Evolutionary conservation across 352 stramenopile species (phyloP).

Genomic region (Phytophthora cajani): DNA sequence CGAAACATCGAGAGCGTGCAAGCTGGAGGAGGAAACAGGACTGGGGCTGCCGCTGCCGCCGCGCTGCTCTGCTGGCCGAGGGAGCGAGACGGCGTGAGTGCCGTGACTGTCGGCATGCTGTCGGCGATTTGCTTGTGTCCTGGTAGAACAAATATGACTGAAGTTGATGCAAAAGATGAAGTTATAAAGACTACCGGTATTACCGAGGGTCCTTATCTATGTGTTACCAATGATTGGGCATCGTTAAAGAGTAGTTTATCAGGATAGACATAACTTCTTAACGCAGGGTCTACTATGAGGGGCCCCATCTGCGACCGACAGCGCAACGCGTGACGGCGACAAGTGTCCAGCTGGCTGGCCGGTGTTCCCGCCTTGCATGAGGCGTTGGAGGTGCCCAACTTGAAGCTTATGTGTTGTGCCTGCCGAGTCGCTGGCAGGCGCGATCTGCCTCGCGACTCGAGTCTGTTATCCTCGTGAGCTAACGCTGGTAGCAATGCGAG

Average conservation of each 20-base stretch:
- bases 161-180: background rate
- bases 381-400: conserved; percentile 8
- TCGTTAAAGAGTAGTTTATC: background rate
- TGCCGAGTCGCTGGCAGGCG: background rate
- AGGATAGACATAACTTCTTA: background rate
- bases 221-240: too few species aligned
- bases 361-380: conserved; percentile 16
- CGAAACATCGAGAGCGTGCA: conserved; percentile 34
- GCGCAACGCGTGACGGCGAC: conserved; percentile 29
- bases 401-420: conserved; percentile 18
- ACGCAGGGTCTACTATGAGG: background rate
- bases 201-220: background rate
- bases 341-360: conserved; percentile 26
- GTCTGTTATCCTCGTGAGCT: conserved; percentile 14
- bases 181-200: background rate
- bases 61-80: conserved; percentile 3
- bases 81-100: conserved; percentile 14
- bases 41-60: conserved; percentile 1
- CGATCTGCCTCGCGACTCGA: conserved; percentile 1
- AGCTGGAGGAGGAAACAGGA: conserved; percentile 25
- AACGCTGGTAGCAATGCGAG: conserved; percentile 10
- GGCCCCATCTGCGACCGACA: background rate
- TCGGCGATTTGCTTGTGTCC: conserved; percentile 25
- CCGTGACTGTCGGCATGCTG: conserved; percentile 19
- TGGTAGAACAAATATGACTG: conserved; percentile 6